Conservation (phyloP, 2,329 filamentous ascomycete genomes). For the Torrubiellomyces zombiae region DNA sequence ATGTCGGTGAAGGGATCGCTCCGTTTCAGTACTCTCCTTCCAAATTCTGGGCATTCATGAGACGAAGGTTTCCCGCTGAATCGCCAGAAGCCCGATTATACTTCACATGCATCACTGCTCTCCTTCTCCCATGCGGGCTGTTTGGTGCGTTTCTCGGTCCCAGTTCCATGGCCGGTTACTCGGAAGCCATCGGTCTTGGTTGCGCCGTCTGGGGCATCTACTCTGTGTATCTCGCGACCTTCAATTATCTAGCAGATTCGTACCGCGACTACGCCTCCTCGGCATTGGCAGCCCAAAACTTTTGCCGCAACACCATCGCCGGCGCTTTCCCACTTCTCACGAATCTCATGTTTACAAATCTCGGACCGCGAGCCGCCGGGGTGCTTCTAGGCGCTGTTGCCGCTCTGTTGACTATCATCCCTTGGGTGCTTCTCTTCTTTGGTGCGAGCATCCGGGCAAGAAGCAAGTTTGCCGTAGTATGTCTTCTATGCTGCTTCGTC, state of each 20-base stretch:
- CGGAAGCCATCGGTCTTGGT: constrained; percentile 39
- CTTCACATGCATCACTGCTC: constrained; percentile 62
- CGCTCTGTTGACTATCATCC: constrained; percentile 55
- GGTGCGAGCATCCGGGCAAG: constrained; percentile 58
- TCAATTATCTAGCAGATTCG: constrained; percentile 83
- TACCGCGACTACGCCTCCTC: constrained; percentile 77
- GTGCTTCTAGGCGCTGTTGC: constrained; percentile 63
- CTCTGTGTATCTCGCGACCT: constrained; percentile 70
- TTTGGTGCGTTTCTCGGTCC: constrained; percentile 30
- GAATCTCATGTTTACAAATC: constrained; percentile 49
- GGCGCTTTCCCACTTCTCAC: constrained; percentile 71
- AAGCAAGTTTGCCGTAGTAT: constrained; percentile 58
- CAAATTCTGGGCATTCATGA: constrained; percentile 27
- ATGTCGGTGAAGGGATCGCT: no score
- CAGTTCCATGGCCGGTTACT: constrained; percentile 10
- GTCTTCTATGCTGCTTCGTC: no score
- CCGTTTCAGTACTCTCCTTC: constrained; percentile 11
- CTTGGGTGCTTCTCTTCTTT: constrained; percentile 70
- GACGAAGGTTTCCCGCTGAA: constrained; percentile 28
- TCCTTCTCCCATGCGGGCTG: constrained; percentile 61
- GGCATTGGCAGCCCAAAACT: constrained; percentile 72
- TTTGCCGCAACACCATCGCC: constrained; percentile 69
- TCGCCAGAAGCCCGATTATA: constrained; percentile 67
- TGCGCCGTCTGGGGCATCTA: constrained; percentile 77
- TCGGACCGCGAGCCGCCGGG: constrained; percentile 56